Conservation (phyloP, 139 green algal genomes). For the Picochlorum sp. region DNA sequence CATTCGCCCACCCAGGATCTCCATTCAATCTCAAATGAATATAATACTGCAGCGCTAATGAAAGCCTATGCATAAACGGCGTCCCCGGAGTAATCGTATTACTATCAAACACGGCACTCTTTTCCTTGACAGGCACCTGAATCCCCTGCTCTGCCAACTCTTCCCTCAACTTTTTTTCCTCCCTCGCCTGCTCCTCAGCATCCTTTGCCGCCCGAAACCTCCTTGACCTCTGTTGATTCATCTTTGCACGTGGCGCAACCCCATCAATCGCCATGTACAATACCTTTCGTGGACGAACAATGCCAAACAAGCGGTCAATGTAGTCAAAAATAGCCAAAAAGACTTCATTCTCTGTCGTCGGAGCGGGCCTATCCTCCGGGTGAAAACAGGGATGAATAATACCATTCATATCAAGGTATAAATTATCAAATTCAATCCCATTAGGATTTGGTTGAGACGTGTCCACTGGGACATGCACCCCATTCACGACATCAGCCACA, state of each 20-base stretch:
- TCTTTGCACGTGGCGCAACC: constrained; percentile 95
- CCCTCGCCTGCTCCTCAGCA: constrained; percentile 62
- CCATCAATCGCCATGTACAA: constrained; percentile 99
- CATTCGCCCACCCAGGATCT: constrained; percentile 78
- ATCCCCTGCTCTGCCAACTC: constrained; percentile 77
- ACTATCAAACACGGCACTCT: constrained; percentile 73
- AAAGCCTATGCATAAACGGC: constrained; percentile 93
- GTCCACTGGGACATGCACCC: constrained; percentile 81
- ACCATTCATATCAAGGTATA: constrained; percentile 99
- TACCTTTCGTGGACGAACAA: constrained; percentile 91
- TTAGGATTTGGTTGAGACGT: constrained; percentile 87
- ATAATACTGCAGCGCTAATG: constrained; percentile 95
- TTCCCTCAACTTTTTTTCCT: constrained; percentile 80
- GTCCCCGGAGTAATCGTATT: constrained; percentile 99
- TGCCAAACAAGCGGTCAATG: constrained; percentile 96
- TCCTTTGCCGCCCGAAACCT: constrained; percentile 92
- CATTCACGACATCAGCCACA: constrained; percentile 50
- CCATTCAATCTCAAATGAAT: constrained; percentile 85
- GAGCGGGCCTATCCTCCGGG: constrained; percentile 87
- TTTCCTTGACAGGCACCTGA: constrained; percentile 60
- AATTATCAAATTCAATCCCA: constrained; percentile 94
- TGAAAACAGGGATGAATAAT: constrained; percentile 99
- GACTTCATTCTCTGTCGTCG: constrained; percentile 91
- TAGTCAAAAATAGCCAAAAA: constrained; percentile 98
- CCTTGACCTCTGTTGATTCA: constrained; percentile 98